phyloP scores from a whole-genome alignment of 306 rosid genomes.

The Castanospermum australe region DNA sequence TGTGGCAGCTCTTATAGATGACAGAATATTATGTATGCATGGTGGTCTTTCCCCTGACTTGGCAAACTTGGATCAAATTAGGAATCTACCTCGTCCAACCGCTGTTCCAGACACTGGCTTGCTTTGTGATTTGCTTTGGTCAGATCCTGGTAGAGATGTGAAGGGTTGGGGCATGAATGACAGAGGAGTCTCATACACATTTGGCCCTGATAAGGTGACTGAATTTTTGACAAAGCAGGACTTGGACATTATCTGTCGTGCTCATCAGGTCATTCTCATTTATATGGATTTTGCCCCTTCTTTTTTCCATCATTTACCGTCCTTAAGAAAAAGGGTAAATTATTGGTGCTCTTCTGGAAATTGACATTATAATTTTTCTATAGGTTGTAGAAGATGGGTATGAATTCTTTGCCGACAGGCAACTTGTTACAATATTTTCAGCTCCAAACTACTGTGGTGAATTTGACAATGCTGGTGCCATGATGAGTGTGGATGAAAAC shows the following conservation, averaged over 20 bases:
- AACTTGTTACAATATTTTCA: conserved; percentile 86
- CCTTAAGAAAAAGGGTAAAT: background rate
- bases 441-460: conserved; percentile 94
- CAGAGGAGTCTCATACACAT: conserved; percentile 90
- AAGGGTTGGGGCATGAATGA: conserved; percentile 99
- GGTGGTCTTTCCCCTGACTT: conserved; percentile 97
- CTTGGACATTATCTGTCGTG: conserved; percentile 91
- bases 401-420: conserved; percentile 88
- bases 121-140: conserved; percentile 97
- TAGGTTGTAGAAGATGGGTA: conserved; percentile 97
- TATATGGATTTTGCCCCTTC: background rate
- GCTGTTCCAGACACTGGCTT: conserved; percentile 83
- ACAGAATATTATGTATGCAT: conserved; percentile 93
- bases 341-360: conserved; percentile 2
- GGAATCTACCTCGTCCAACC: conserved; percentile 73
- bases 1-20: conserved; percentile 89
- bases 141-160: conserved; percentile 87
- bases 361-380: conserved; percentile 27
- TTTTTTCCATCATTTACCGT: background rate
- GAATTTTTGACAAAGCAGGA: conserved; percentile 78
- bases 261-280: conserved; percentile 82
- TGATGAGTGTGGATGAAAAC: conserved; percentile 90
- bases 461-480: conserved; percentile 95
- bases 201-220: conserved; percentile 87
- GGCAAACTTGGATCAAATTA: conserved; percentile 70